phyloP scores from a whole-genome alignment of 2,329 filamentous ascomycete species.

The Davidsoniella eucalypti region DNA sequence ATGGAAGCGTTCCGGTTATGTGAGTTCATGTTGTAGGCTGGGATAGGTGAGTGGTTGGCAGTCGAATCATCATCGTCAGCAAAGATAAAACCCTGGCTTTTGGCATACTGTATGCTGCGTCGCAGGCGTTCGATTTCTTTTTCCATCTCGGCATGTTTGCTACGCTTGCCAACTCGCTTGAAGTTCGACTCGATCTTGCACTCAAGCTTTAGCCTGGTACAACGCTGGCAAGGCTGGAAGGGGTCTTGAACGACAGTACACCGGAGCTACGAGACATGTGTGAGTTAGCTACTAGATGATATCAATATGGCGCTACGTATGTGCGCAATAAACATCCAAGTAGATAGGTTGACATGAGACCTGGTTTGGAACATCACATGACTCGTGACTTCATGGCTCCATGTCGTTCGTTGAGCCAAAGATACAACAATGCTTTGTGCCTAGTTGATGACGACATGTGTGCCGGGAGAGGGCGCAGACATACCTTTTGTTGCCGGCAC shows the following conservation, averaged over 20 bases:
- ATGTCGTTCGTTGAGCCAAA: neutral
- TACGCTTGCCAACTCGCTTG: slow-evolving; percentile 68
- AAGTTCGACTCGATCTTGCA: slow-evolving; percentile 83
- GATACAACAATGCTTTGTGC: neutral
- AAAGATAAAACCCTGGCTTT: slow-evolving; percentile 38
- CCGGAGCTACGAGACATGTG: slow-evolving; percentile 39
- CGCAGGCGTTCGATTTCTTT: slow-evolving; percentile 59
- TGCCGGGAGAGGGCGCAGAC: slow-evolving; percentile 17
- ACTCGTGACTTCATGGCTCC: neutral
- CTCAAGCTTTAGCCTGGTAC: slow-evolving; percentile 60
- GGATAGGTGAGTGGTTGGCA: slow-evolving; percentile 23
- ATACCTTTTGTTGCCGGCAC: slow-evolving; percentile 72
- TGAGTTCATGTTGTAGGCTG: slow-evolving; percentile 21
- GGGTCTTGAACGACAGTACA: slow-evolving; percentile 74
- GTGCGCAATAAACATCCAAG: neutral
- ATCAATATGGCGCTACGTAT: neutral
- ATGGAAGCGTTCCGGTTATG: slow-evolving; percentile 46
- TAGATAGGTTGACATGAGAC: no score
- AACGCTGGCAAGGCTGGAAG: slow-evolving; percentile 61
- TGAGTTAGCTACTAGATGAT: slow-evolving; percentile 2
- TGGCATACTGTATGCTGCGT: slow-evolving; percentile 42
- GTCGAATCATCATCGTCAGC: slow-evolving; percentile 38
- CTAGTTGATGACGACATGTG: neutral
- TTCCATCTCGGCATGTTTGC: slow-evolving; percentile 74
- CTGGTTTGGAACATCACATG: neutral